Percentiles rank a stretch among this genome's conserved stretches.
Conservation (phyloP, 2,329 filamentous ascomycete species). For the Elsinoe perseae region DNA sequence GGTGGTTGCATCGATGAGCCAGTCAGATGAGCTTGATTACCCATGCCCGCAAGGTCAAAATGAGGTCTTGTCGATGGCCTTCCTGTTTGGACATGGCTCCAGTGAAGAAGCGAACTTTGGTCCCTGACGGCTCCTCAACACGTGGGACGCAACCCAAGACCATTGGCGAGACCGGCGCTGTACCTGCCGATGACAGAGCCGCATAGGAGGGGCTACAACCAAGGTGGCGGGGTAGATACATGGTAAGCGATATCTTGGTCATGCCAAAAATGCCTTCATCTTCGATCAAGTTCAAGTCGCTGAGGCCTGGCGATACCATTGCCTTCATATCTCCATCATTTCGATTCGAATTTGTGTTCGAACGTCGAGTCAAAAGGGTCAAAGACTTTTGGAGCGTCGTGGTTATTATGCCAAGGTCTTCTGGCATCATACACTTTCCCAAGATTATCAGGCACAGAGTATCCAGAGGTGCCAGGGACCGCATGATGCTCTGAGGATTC, state of each 20-base stretch:
- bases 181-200: neutral
- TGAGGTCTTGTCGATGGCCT: neutral
- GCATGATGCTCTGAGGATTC: too few relatives aligned
- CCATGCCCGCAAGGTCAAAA: conserved; percentile 5
- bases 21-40: conserved; percentile 11
- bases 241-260: neutral
- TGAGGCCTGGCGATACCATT: conserved; percentile 24
- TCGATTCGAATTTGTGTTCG: conserved; percentile 24
- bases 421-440: conserved; percentile 16
- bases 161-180: neutral
- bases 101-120: neutral
- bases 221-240: neutral
- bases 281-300: neutral
- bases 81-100: neutral
- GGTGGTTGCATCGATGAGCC: conserved; percentile 2
- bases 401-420: conserved; percentile 22
- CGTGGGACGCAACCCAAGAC: neutral
- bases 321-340: conserved; percentile 28
- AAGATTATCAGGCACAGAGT: conserved; percentile 7
- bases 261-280: neutral
- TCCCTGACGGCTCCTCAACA: neutral
- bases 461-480: conserved; percentile 21
- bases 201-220: neutral
- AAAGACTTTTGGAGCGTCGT: conserved; percentile 16
- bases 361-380: conserved; percentile 20